Base-by-base conservation (phyloP, 108 stramenopile species). In the Conticribra guillardii region DNA sequence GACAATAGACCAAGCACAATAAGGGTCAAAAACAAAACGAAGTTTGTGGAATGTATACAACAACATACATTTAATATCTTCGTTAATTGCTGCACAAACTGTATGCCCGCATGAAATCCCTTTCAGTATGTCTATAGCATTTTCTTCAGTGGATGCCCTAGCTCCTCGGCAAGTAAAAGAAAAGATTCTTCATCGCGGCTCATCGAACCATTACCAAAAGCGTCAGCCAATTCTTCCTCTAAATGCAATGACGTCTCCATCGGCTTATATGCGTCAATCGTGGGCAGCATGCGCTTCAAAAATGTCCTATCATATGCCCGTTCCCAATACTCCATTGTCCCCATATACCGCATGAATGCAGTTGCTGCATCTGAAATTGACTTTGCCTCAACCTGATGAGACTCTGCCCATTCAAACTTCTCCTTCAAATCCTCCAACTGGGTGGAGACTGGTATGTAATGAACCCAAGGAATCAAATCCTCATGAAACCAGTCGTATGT, bases 361-460 rank as follows among this genome's bases (percentile, higher is more conserved):
- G 57, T 58, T 2, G 31, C 57, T 3, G 57, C 58, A 19, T 45
- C 23, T 2, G 61, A 22, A 26, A 63, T 63, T 3, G 48, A 17
- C 22, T 21, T 24, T 18, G 47, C 61, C n/a, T 63, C 50, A 15
- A 19, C 61, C 9, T 21, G 61, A 28, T 63, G 61, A 3, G 61
- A 9, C n/a, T 63, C 61, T 4, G 61, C 61, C 61, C 61, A 63
- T 14, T 51, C 49, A 27, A 51, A 63, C 61, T 51, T 63, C 27
- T 63, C 61, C 19, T 49, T 51, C 11, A 63, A 51, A 52, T 63
- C 61, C 18, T 45, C 16, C 2, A 63, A 45, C 14, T 63, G 49
- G 15, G 27, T 51, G 14, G 47, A 51, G 14, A 63, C 47, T 7
- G 61, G 61, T 23, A 63, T 63, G 61, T 63, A 63, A 34, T 51